phyloP scores from a whole-genome alignment of 2,329 filamentous ascomycete genomes.

The Aspergillus pseudoterreus region DNA sequence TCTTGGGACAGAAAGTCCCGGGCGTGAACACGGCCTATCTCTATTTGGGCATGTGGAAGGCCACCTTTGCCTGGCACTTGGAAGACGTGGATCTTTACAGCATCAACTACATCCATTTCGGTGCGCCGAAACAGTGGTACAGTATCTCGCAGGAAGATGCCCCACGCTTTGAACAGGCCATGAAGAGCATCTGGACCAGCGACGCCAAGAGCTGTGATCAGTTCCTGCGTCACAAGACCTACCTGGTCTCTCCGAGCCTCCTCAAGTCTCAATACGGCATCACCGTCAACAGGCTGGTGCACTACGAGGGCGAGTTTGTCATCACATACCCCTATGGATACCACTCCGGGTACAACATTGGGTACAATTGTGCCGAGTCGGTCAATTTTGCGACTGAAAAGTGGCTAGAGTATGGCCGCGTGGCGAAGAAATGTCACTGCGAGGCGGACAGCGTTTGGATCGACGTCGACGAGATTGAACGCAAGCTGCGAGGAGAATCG shows the following conservation, averaged over 20 bases:
- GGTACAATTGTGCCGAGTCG: constrained; percentile 97
- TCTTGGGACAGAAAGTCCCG: constrained; percentile 90
- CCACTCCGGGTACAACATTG: constrained; percentile 95
- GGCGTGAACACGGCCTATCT: constrained; percentile 98
- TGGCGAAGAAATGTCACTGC: constrained; percentile 95
- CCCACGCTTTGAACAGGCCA: constrained; percentile 85
- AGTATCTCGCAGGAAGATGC: constrained; percentile 96
- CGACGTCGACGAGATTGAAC: constrained; percentile 91
- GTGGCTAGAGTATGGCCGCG: constrained; percentile 91
- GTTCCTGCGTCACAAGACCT: constrained; percentile 95
- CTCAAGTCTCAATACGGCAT: constrained; percentile 87
- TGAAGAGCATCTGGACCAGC: constrained; percentile 91
- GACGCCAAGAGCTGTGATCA: constrained; percentile 95
- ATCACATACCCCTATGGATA: constrained; percentile 99
- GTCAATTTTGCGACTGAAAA: constrained; percentile 96
- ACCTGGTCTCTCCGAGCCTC: constrained; percentile 87
- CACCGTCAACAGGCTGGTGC: constrained; percentile 91
- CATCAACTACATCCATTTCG: constrained; percentile 99
- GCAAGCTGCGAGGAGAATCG: constrained; percentile 81
- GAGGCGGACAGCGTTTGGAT: constrained; percentile 98
- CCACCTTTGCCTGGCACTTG: constrained; percentile 97
- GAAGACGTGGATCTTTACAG: constrained; percentile 99
- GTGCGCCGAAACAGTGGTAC: constrained; percentile 98
- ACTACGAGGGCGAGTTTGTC: constrained; percentile 95
- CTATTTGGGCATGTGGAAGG: constrained; percentile 99